Evolutionary conservation across 2,329 filamentous ascomycete species (phyloP).

Genomic region (Davidsoniella virescens): DNA sequence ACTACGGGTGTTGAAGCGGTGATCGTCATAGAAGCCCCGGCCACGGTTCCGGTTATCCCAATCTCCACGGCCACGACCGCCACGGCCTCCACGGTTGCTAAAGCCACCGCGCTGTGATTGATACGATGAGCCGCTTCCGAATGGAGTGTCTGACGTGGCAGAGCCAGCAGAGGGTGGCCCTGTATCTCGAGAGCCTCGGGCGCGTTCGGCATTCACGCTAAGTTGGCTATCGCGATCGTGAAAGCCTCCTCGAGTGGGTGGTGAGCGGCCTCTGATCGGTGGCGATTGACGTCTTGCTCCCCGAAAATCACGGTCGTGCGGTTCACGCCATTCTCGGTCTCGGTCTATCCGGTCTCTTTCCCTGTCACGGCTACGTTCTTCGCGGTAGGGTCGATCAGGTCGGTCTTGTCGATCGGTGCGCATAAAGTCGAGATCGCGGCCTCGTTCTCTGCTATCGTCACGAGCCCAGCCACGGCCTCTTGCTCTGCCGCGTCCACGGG

Average conservation of each 20-base stretch:
- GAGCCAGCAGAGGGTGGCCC: slow-evolving; percentile 55
- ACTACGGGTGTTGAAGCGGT: slow-evolving; percentile 46
- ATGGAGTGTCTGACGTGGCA: slow-evolving; percentile 50
- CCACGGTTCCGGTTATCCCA: slow-evolving; percentile 36
- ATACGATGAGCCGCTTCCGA: slow-evolving; percentile 30
- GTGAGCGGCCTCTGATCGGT: slow-evolving; percentile 43
- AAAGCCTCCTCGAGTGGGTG: slow-evolving; percentile 47
- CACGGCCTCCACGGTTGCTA: slow-evolving; percentile 35
- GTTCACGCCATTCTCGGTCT: slow-evolving; percentile 30
- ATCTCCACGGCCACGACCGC: slow-evolving; percentile 28
- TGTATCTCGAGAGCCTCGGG: slow-evolving; percentile 52
- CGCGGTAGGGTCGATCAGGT: slow-evolving; percentile 31
- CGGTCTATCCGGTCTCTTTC: slow-evolving; percentile 30
- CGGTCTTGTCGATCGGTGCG: slow-evolving; percentile 16
- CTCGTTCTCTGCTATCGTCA: slow-evolving; percentile 45
- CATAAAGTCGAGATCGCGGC: slow-evolving; percentile 39
- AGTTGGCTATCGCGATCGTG: slow-evolving; percentile 44
- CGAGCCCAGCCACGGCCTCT: slow-evolving; percentile 42
- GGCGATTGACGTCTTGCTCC: slow-evolving; percentile 38
- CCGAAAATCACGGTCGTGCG: slow-evolving; percentile 25
- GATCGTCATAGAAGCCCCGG: slow-evolving; percentile 42
- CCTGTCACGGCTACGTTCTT: slow-evolving; percentile 43
- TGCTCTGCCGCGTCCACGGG: slow-evolving; percentile 33
- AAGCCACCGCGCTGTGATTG: slow-evolving; percentile 38
- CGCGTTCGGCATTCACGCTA: slow-evolving; percentile 50